A percentile compares a stretch with the other conserved stretches of the same genome.
phyloP scores from a whole-genome alignment of 169 alveolate species.

The Plasmodium gaboni region DNA sequence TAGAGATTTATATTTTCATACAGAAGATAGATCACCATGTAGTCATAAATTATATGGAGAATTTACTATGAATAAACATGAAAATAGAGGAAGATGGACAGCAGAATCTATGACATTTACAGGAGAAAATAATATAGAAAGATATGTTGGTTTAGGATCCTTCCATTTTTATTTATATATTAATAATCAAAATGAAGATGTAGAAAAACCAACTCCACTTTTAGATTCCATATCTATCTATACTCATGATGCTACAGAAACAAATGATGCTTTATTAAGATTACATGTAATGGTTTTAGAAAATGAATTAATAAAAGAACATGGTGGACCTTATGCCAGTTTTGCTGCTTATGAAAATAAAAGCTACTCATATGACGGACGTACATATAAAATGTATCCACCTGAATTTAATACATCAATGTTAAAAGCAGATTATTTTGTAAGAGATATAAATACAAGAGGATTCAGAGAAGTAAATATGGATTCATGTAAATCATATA shows the following conservation, averaged over 20 bases:
- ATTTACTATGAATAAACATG: conserved; percentile 34
- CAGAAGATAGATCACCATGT: conserved; percentile 50
- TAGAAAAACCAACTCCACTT: conserved; percentile 49
- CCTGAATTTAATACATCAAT: conserved; percentile 10
- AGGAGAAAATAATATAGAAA: conserved; percentile 42
- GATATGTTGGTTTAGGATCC: conserved; percentile 56
- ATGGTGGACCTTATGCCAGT: conserved; percentile 43
- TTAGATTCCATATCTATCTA: conserved; percentile 24
- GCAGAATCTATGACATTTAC: conserved; percentile 29
- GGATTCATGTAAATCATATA: conserved; percentile 41
- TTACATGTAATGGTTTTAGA: conserved; percentile 43
- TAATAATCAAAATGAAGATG: conserved; percentile 61
- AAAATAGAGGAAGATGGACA: conserved; percentile 69
- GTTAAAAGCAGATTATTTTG: conserved; percentile 25
- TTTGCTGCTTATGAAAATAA: conserved; percentile 62
- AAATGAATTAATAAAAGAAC: conserved; percentile 4
- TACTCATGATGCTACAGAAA: conserved; percentile 31
- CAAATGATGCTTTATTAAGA: conserved; percentile 51
- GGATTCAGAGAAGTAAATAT: conserved; percentile 51
- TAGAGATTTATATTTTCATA: conserved; percentile 73
- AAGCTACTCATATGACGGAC: conserved; percentile 30
- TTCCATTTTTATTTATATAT: conserved; percentile 31
- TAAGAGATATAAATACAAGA: conserved; percentile 30
- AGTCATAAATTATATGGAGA: conserved; percentile 69
- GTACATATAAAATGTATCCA: conserved; percentile 21